Evolutionary conservation across 2,329 filamentous ascomycete species (phyloP).

Genomic region (Colletotrichum chrysophilum): DNA sequence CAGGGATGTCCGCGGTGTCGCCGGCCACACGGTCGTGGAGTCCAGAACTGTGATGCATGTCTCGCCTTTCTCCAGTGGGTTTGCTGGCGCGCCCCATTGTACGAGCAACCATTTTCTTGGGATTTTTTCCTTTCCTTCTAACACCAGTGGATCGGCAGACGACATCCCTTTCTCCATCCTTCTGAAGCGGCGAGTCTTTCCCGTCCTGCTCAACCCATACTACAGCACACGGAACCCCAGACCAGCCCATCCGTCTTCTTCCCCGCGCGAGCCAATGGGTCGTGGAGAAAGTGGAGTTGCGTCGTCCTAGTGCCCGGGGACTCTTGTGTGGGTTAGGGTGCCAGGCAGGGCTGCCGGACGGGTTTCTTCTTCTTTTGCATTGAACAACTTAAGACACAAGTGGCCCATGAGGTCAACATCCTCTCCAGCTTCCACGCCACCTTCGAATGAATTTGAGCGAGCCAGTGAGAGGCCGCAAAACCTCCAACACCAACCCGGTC

Average conservation of each 20-base stretch:
- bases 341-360: not conserved
- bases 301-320: not conserved
- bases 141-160: not conserved
- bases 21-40: not conserved
- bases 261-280: constrained; percentile 17
- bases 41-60: not conserved
- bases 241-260: not conserved
- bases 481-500: not conserved
- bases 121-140: not conserved
- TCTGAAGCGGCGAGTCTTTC: not conserved
- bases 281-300: constrained; percentile 16
- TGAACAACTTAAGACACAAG: not conserved
- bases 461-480: constrained; percentile 12
- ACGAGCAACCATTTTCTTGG: not conserved
- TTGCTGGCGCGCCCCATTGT: not conserved
- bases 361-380: not conserved
- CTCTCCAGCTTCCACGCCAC: constrained; percentile 1
- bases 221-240: constrained; percentile 32
- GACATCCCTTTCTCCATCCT: not conserved
- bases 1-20: constrained; percentile 10
- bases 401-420: constrained; percentile 13
- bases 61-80: not conserved
- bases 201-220: not conserved
- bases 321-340: not conserved
- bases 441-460: constrained; percentile 16